Conservation (phyloP, 2,329 filamentous ascomycete genomes). For the Pseudopyrenochaeta lycopersici region DNA sequence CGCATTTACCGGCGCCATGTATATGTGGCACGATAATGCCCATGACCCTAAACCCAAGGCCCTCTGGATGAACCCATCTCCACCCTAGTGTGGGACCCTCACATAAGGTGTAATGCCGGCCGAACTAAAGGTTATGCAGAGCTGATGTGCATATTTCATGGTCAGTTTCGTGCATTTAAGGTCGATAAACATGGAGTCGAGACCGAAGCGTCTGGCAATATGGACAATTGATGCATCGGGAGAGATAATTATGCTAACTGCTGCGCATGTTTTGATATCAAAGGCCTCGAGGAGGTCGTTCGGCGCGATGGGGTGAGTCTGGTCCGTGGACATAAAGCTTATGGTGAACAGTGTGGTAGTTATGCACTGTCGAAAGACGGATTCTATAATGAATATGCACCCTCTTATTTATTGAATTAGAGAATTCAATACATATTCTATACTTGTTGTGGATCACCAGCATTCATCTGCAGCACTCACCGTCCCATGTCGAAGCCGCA, state of each 20-base stretch:
- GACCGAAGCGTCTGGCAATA: constrained; percentile 47
- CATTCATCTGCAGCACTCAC: neutral
- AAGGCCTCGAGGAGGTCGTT: neutral
- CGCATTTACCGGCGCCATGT: constrained; percentile 1
- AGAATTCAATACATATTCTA: no score
- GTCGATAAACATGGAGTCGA: constrained; percentile 52
- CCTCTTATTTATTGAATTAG: no score
- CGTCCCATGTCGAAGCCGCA: neutral
- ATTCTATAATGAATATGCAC: no score
- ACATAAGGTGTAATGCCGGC: constrained; percentile 44
- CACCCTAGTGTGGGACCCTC: constrained; percentile 43
- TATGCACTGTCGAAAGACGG: no score
- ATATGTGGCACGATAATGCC: constrained; percentile 17
- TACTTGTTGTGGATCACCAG: no score
- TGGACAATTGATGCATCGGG: constrained; percentile 40
- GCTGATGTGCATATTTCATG: constrained; percentile 37
- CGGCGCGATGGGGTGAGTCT: neutral
- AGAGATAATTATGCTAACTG: constrained; percentile 39
- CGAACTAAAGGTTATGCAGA: constrained; percentile 38
- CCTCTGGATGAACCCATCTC: constrained; percentile 41
- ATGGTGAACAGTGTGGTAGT: no score
- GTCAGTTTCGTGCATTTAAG: constrained; percentile 50
- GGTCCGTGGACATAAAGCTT: no score
- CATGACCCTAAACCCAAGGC: constrained; percentile 42
- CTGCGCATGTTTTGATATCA: neutral